Evolutionary conservation across 768 basidiomycete genomes (phyloP), one percentile per base, ranked within the genome.

Genomic region (Lactifluus subvellereus): DNA sequence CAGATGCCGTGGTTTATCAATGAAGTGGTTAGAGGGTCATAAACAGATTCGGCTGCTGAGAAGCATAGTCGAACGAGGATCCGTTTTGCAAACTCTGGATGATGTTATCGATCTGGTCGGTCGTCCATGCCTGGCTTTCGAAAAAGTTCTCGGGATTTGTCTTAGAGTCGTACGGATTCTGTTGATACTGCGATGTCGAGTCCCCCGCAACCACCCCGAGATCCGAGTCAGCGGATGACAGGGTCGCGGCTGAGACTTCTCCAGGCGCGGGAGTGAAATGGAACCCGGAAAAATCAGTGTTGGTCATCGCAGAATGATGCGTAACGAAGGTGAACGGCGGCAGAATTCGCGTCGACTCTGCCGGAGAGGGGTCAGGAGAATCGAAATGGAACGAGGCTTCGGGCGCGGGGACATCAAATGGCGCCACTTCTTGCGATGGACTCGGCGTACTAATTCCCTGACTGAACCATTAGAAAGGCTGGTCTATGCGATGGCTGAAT

Each of bases 361-460:
- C 30, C 32, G 62, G 62, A 49, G 57, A 63, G 7, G 52, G 62
- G 48, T 63, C 62, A 10, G 62, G 52, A 9, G 62, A 59, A 54
- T 63, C 62, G 38, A 48, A 63, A 59, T 63, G 57, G 54, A 58
- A 35, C 38, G 62, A 35, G 11, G 38, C 1, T 38, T 51, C 20
- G 20, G 50, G 51, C 47, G 57, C 20, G 20, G 50, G 45, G 6
- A 13, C n/a, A n/a, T 54, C 52, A 4, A 35, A 45, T 22, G 57
- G 20, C 45, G 13, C 8, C 13, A 40, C 13, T 45, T 48, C 37
- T 47, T 47, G 50, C 6, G 40, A 48, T 20, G 43, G 51, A 47
- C 57, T 59, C 6, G 45, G 30, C 5, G 52, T 9, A 13, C 14
- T 14, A 33, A 42, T 30, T n/a, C 22, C n/a, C 62, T 63, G 14